A percentile compares a stretch with the other conserved stretches of the same genome.
These are phyloP conservation scores for Lipomyces spencermartinsiae DNA, from an alignment of 805 yeast genomes.

Conservation along the genomic window DNA sequence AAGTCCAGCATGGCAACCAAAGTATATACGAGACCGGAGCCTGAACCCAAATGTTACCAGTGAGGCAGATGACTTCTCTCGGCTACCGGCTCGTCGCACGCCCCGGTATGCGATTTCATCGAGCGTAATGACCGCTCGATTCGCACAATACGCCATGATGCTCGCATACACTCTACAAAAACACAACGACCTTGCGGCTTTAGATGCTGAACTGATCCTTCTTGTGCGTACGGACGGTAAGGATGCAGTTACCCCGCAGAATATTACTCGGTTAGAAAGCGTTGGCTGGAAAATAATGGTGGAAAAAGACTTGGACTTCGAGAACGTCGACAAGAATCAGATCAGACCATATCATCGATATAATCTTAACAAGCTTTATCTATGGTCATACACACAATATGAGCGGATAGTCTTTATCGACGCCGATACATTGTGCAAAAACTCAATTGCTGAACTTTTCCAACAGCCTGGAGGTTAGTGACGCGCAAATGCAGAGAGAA, in stretches of 20 bases:
- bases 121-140: constrained; percentile 41
- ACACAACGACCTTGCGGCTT: constrained; percentile 40
- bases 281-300: constrained; percentile 41
- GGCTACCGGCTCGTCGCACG: constrained; percentile 15
- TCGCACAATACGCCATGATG: constrained; percentile 40
- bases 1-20: constrained; percentile 2
- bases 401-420: constrained; percentile 58
- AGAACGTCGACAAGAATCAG: constrained; percentile 38
- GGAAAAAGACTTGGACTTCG: constrained; percentile 41
- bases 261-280: constrained; percentile 39
- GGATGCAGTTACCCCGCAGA: constrained; percentile 40
- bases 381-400: constrained; percentile 57
- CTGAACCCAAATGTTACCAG: neutral
- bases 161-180: constrained; percentile 41
- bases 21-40: neutral
- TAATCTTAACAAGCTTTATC: constrained; percentile 58
- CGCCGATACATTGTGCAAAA: constrained; percentile 54
- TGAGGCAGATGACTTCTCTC: neutral
- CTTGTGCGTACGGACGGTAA: constrained; percentile 41
- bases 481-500: too few relatives aligned
- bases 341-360: constrained; percentile 39
- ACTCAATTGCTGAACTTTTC: constrained; percentile 41
- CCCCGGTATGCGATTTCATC: constrained; percentile 40
- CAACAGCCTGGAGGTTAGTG: constrained; percentile 38
- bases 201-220: constrained; percentile 41